Percentiles rank a stretch among this genome's conserved stretches.
phyloP scores from a whole-genome alignment of 2,329 filamentous ascomycete genomes.

The Pseudocercospora fijiensis region DNA sequence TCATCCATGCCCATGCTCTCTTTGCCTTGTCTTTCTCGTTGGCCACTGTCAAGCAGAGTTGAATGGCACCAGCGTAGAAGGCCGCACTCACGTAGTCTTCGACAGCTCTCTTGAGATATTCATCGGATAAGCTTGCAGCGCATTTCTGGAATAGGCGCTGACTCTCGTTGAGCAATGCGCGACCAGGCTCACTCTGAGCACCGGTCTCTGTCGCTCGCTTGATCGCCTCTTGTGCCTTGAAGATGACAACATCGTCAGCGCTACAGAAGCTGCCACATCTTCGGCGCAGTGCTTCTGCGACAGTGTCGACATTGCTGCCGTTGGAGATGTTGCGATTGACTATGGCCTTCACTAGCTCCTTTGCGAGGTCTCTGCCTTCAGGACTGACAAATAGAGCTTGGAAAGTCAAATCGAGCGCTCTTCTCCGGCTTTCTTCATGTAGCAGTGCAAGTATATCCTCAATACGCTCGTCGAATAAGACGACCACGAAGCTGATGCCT shows the following conservation, averaged over 20 bases:
- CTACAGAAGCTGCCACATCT: constrained; percentile 97
- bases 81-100: constrained; percentile 75
- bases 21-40: constrained; percentile 84
- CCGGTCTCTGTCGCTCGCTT: constrained; percentile 82
- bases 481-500: constrained; percentile 92
- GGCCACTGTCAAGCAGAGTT: constrained; percentile 80
- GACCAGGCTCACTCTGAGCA: constrained; percentile 70
- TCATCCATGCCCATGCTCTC: constrained; percentile 78
- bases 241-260: constrained; percentile 93
- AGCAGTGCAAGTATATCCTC: constrained; percentile 81
- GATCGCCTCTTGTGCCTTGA: constrained; percentile 94
- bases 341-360: constrained; percentile 93
- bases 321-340: constrained; percentile 97
- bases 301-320: constrained; percentile 94
- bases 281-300: constrained; percentile 87
- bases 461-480: constrained; percentile 90
- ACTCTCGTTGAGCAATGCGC: constrained; percentile 83
- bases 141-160: constrained; percentile 85
- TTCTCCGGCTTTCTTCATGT: constrained; percentile 66
- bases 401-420: constrained; percentile 76
- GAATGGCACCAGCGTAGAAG: constrained; percentile 89
- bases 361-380: constrained; percentile 83
- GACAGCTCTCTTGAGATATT: constrained; percentile 76
- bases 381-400: constrained; percentile 80
- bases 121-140: constrained; percentile 70